Conservation (phyloP, 2,329 filamentous ascomycete genomes). For the Clarireedia homoeocarpa region DNA sequence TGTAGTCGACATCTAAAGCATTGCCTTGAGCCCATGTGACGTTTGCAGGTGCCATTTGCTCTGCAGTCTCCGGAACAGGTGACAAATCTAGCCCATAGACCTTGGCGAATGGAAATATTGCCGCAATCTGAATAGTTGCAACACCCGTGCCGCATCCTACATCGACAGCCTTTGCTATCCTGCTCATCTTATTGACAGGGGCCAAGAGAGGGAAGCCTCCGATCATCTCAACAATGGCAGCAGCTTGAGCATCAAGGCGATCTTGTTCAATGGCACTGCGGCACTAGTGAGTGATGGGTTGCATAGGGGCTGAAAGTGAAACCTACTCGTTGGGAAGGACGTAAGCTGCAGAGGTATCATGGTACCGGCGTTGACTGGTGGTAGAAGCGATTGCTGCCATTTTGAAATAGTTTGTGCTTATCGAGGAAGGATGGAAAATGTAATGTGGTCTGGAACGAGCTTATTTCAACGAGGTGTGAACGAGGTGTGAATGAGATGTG, state of each 20-base stretch:
- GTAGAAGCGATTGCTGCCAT: not conserved
- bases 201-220: slow-evolving; percentile 2
- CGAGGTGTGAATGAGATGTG: no score
- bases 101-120: not conserved
- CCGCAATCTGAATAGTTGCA: slow-evolving; percentile 1
- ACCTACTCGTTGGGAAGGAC: slow-evolving; percentile 5
- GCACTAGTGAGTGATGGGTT: not conserved
- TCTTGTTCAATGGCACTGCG: slow-evolving; percentile 1
- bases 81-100: slow-evolving; percentile 4
- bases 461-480: not conserved
- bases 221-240: slow-evolving; percentile 8
- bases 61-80: not conserved
- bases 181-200: not conserved
- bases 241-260: slow-evolving; percentile 3
- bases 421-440: not conserved
- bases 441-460: not conserved
- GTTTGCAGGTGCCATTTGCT: not conserved
- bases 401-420: not conserved
- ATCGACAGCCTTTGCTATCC: not conserved
- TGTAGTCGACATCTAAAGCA: not conserved
- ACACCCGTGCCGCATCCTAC: slow-evolving; percentile 5
- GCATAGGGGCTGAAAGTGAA: not conserved
- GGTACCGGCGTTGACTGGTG: not conserved
- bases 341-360: slow-evolving; percentile 1
- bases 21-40: slow-evolving; percentile 2